Conservation (phyloP, 192 early-diverging fungal genomes). For the Entomortierella lignicola region DNA sequence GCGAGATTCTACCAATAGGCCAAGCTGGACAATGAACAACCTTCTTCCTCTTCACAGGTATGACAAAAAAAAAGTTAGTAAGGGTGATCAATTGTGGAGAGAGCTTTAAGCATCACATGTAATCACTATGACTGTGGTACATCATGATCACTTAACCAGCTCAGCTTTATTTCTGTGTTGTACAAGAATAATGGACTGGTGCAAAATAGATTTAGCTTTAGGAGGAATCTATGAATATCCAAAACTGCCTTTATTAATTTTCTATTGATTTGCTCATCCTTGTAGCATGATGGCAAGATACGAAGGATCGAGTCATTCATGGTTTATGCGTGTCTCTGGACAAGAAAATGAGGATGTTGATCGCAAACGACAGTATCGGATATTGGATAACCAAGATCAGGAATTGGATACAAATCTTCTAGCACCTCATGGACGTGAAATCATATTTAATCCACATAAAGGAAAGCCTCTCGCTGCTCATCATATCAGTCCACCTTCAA, state of each 20-base stretch:
- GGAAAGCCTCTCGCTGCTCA: slow-evolving; percentile 4
- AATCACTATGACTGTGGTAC: background rate
- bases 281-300: slow-evolving; percentile 30
- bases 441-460: slow-evolving; percentile 15
- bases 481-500: slow-evolving; percentile 32
- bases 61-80: background rate
- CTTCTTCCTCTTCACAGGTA: slow-evolving; percentile 51
- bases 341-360: slow-evolving; percentile 8
- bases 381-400: slow-evolving; percentile 6
- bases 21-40: slow-evolving; percentile 46
- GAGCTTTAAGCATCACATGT: background rate
- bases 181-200: no score
- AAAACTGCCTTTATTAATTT: no score
- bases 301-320: slow-evolving; percentile 35
- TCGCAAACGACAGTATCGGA: slow-evolving; percentile 12
- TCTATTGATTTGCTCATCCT: background rate
- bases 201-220: background rate
- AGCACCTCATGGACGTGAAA: slow-evolving; percentile 37
- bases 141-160: no score
- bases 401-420: slow-evolving; percentile 28
- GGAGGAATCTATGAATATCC: no score
- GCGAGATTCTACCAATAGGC: slow-evolving; percentile 30
- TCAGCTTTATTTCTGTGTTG: no score
- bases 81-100: background rate
- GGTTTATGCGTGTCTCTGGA: slow-evolving; percentile 50